These are phyloP conservation scores for Hanseniaspora hatyaiensis DNA, from an alignment of 805 yeast species.

Conservation along the genomic window DNA sequence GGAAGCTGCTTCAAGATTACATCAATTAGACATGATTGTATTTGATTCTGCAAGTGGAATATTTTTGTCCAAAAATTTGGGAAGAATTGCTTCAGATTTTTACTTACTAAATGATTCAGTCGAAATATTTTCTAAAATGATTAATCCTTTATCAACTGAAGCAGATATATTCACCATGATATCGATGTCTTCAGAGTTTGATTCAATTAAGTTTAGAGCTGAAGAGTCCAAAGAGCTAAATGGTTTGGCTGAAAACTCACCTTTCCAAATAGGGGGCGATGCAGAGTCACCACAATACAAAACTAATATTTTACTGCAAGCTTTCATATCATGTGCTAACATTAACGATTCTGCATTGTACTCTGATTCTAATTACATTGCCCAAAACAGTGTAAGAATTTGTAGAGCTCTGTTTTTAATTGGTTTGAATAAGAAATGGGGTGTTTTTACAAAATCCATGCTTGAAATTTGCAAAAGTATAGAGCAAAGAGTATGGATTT, in stretches of 20 bases:
- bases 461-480: constrained; percentile 76
- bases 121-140: constrained; percentile 76
- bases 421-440: constrained; percentile 88
- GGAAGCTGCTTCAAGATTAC: constrained; percentile 72
- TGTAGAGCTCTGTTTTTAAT: constrained; percentile 81
- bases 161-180: constrained; percentile 84
- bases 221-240: constrained; percentile 74
- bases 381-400: constrained; percentile 89
- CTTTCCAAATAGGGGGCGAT: constrained; percentile 75
- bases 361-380: constrained; percentile 85
- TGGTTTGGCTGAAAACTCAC: constrained; percentile 45
- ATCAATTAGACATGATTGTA: constrained; percentile 80
- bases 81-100: constrained; percentile 89
- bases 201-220: constrained; percentile 72
- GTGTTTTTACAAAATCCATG: constrained; percentile 59
- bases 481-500: constrained; percentile 77
- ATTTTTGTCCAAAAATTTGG: constrained; percentile 75
- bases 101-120: constrained; percentile 74
- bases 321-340: constrained; percentile 65
- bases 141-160: constrained; percentile 76
- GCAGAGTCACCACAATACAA: constrained; percentile 70
- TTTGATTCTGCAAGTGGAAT: constrained; percentile 77
- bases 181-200: constrained; percentile 88
- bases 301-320: constrained; percentile 75
- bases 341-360: constrained; percentile 69